Conservation (phyloP, 371 early-diverging fungal genomes). For the Mucor indicus region DNA sequence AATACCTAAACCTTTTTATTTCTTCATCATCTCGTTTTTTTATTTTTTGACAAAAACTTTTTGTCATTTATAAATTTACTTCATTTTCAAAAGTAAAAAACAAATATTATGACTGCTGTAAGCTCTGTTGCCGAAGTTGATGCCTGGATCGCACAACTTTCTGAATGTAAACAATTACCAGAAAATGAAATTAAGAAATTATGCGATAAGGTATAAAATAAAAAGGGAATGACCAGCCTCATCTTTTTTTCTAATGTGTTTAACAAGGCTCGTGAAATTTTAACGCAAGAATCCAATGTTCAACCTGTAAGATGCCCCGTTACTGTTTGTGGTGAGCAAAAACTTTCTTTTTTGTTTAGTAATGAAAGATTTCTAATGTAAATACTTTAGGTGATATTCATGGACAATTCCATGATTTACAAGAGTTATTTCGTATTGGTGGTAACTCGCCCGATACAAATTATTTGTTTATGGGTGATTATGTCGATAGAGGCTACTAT, state of each 20-base stretch:
- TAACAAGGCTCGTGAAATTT: conserved; percentile 85
- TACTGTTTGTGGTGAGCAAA: conserved; percentile 88
- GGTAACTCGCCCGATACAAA: conserved; percentile 97
- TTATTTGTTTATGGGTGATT: conserved; percentile 99
- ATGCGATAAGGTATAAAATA: conserved; percentile 95
- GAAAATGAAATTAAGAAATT: conserved; percentile 94
- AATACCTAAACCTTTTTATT: too few species aligned
- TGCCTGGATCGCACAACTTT: conserved; percentile 88
- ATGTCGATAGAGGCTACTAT: conserved; percentile 99
- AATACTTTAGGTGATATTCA: conserved; percentile 95
- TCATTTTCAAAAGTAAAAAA: not conserved
- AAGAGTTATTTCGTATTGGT: conserved; percentile 97
- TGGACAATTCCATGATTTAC: conserved; percentile 98
- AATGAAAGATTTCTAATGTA: too few species aligned
- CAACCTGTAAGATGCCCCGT: conserved; percentile 95
- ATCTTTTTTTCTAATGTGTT: too few species aligned
- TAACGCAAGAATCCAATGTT: conserved; percentile 94
- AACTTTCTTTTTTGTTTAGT: too few species aligned
- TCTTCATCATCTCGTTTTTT: not conserved
- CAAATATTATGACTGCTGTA: conserved; percentile 32
- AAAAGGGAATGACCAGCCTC: too few species aligned
- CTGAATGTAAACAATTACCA: conserved; percentile 87
- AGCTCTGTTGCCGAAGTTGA: conserved; percentile 60
- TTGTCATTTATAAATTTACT: too few species aligned
- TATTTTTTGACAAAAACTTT: not conserved